Percentiles rank a stretch among this genome's conserved stretches.
These are phyloP conservation scores for Psilocybe subaeruginosa DNA, from an alignment of 768 basidiomycete species.

Conservation along the genomic window DNA sequence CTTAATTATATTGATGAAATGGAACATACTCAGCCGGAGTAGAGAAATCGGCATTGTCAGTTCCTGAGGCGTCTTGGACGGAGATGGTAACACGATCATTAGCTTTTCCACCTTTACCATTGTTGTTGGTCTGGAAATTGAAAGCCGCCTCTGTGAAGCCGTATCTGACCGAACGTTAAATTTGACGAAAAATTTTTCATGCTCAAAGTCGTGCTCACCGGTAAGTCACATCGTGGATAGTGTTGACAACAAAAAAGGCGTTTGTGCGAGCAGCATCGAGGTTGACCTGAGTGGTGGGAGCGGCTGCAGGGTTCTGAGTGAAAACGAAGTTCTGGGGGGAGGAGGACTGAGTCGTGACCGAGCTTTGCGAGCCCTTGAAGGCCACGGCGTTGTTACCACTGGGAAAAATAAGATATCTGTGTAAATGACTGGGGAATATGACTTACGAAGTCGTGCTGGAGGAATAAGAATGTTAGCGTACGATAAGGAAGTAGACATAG, in stretches of 20 bases:
- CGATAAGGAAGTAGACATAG: background rate
- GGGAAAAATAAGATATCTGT: background rate
- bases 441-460: conserved; percentile 9
- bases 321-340: conserved; percentile 42
- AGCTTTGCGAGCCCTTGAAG: conserved; percentile 29
- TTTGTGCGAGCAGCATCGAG: conserved; percentile 53
- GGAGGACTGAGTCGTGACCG: conserved; percentile 38
- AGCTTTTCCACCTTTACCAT: conserved; percentile 53
- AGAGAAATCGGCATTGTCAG: conserved; percentile 40
- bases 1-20: background rate
- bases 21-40: conserved; percentile 6
- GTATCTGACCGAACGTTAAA: conserved; percentile 5
- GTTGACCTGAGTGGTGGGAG: conserved; percentile 43
- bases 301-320: conserved; percentile 29
- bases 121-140: conserved; percentile 63
- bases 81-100: conserved; percentile 59
- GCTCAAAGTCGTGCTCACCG: background rate
- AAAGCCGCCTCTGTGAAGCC: conserved; percentile 57
- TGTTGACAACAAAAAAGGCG: conserved; percentile 62
- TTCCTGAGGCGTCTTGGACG: conserved; percentile 52
- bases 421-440: background rate
- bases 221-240: conserved; percentile 49
- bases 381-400: conserved; percentile 37
- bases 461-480: background rate
- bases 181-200: too few species aligned